phyloP scores from a whole-genome alignment of 805 yeast genomes.

The Isabelozyma pseudorhagii region DNA sequence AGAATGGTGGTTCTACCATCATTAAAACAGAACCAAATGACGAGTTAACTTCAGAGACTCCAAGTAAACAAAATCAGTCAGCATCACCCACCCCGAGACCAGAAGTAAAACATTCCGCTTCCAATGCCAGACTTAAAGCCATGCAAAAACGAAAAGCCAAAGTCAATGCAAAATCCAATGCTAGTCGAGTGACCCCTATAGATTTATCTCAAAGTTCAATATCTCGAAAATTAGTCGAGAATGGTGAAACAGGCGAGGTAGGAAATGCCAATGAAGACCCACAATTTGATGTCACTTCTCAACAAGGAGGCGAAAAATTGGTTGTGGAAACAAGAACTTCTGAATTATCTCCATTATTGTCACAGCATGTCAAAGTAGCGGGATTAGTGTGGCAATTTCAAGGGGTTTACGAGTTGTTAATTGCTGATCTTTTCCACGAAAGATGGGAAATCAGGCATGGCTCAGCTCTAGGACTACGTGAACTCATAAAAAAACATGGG shows the following conservation, averaged over 20 bases:
- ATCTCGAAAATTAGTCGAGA: constrained; percentile 49
- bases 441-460: constrained; percentile 97
- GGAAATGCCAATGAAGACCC: constrained; percentile 22
- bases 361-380: constrained; percentile 67
- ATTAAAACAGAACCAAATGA: constrained; percentile 3
- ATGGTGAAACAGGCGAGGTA: constrained; percentile 36
- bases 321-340: constrained; percentile 77
- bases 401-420: constrained; percentile 80
- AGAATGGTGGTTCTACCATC: constrained; percentile 1
- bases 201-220: constrained; percentile 73
- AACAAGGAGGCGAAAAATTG: constrained; percentile 74
- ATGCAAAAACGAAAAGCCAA: constrained; percentile 92
- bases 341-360: constrained; percentile 62
- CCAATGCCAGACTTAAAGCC: constrained; percentile 82
- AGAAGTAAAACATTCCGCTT: constrained; percentile 20
- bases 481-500: constrained; percentile 79
- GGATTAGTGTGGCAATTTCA: constrained; percentile 91
- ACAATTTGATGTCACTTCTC: constrained; percentile 66
- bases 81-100: constrained; percentile 9
- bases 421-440: constrained; percentile 77
- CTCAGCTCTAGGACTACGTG: constrained; percentile 88
- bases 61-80: constrained; percentile 4
- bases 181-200: constrained; percentile 47
- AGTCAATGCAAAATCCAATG: constrained; percentile 54
- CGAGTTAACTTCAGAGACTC: not conserved